phyloP scores from a whole-genome alignment of 805 yeast species.

The Wickerhamiella vanderwaltii region DNA sequence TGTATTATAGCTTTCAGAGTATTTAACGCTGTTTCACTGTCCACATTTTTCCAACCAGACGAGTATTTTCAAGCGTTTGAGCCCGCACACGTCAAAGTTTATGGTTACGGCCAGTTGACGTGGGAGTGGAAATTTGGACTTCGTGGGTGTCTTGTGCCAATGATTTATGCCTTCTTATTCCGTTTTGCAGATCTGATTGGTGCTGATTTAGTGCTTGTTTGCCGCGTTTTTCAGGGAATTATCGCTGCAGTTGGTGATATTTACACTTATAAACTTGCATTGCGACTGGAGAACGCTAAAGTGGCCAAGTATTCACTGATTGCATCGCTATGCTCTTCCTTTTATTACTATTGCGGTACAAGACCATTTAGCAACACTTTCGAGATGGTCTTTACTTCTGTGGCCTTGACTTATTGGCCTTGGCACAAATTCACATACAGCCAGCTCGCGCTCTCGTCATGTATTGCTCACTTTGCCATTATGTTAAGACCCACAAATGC shows the following conservation, averaged over 20 bases:
- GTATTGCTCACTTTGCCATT: slow-evolving; percentile 49
- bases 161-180: slow-evolving; percentile 45
- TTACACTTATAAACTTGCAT: slow-evolving; percentile 40
- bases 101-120: slow-evolving; percentile 70
- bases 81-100: slow-evolving; percentile 70
- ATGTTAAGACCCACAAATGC: slow-evolving; percentile 77
- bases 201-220: slow-evolving; percentile 31
- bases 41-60: slow-evolving; percentile 89
- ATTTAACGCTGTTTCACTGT: slow-evolving; percentile 48
- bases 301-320: slow-evolving; percentile 29
- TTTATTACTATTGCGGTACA: slow-evolving; percentile 70
- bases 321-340: slow-evolving; percentile 50
- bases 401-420: slow-evolving; percentile 63
- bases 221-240: slow-evolving; percentile 57
- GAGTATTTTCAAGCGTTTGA: slow-evolving; percentile 89
- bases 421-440: not conserved
- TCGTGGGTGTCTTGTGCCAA: slow-evolving; percentile 71
- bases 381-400: slow-evolving; percentile 58
- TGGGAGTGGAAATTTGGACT: slow-evolving; percentile 88
- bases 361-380: slow-evolving; percentile 78
- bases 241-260: slow-evolving; percentile 65
- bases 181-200: slow-evolving; percentile 27
- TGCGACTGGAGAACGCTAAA: slow-evolving; percentile 20
- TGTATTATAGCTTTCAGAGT: slow-evolving; percentile 30
- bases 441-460: slow-evolving; percentile 31